Evolutionary conservation across 2,329 filamentous ascomycete species (phyloP).

Genomic region (Apiospora pterosperma): DNA sequence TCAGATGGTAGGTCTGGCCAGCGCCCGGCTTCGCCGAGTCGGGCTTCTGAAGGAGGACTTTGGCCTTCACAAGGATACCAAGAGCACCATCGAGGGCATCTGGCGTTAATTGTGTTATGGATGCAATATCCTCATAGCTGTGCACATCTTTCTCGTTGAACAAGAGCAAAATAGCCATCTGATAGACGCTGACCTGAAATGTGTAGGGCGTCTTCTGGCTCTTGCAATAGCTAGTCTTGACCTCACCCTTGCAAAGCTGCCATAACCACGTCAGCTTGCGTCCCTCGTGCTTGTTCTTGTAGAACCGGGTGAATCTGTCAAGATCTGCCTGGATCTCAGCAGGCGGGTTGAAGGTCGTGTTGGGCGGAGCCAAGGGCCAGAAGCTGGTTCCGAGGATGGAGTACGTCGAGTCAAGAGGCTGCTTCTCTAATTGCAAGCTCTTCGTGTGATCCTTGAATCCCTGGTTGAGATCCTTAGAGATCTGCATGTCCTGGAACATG

Average conservation of each 20-base stretch:
- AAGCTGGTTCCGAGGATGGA: conserved; percentile 94
- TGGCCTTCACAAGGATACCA: conserved; percentile 86
- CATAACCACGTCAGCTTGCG: conserved; percentile 97
- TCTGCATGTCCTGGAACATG: conserved; percentile 99
- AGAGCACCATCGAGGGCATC: conserved; percentile 87
- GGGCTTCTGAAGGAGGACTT: conserved; percentile 72
- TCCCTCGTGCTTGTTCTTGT: conserved; percentile 94
- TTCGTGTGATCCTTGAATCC: conserved; percentile 77
- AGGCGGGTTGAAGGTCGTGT: conserved; percentile 84
- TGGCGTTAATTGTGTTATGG: conserved; percentile 72
- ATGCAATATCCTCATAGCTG: conserved; percentile 82
- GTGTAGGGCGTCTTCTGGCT: conserved; percentile 87
- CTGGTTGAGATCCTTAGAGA: conserved; percentile 93
- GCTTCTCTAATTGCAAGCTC: conserved; percentile 64
- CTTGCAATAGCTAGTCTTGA: conserved; percentile 91
- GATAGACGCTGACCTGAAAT: conserved; percentile 95
- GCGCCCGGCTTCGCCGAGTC: conserved; percentile 73
- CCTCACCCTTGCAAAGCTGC: conserved; percentile 96
- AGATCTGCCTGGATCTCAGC: conserved; percentile 81
- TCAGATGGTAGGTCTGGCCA: conserved; percentile 78
- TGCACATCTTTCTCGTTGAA: conserved; percentile 91
- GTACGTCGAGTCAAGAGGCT: conserved; percentile 79
- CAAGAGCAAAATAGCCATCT: conserved; percentile 92
- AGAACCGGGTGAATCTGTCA: conserved; percentile 86
- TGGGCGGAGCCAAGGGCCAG: conserved; percentile 88